These are phyloP conservation scores for Penicillium sp. DNA, from an alignment of 2,329 filamentous ascomycete genomes.

Conservation along the genomic window DNA sequence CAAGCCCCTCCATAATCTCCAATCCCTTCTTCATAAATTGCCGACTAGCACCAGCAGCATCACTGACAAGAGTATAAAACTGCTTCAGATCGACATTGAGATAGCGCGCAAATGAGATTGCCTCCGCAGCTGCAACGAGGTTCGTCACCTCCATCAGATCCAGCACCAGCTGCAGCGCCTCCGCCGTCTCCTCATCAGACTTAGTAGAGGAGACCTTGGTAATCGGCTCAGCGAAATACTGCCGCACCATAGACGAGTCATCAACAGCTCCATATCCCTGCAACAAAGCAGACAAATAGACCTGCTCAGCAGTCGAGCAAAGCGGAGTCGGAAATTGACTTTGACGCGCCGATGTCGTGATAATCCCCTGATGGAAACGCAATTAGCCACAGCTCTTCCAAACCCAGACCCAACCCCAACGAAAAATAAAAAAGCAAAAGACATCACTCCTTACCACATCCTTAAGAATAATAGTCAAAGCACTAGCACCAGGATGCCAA, in stretches of 20 bases:
- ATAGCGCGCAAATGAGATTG: constrained; percentile 46
- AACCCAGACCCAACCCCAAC: neutral
- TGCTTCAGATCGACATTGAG: constrained; percentile 45
- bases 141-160: constrained; percentile 48
- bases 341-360: constrained; percentile 62
- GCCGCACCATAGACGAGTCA: constrained; percentile 55
- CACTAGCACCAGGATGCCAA: constrained; percentile 56
- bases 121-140: constrained; percentile 49
- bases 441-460: constrained; percentile 42
- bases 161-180: constrained; percentile 40
- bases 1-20: constrained; percentile 36
- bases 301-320: constrained; percentile 61
- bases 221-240: constrained; percentile 47
- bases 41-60: constrained; percentile 47
- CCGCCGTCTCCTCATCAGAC: constrained; percentile 30
- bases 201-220: constrained; percentile 34
- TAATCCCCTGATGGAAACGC: constrained; percentile 51
- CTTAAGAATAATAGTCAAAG: constrained; percentile 59
- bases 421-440: neutral
- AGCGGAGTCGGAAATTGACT: constrained; percentile 60
- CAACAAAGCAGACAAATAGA: constrained; percentile 59
- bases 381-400: neutral
- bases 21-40: constrained; percentile 42
- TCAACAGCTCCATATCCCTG: constrained; percentile 56
- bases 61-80: constrained; percentile 47